A percentile compares a stretch with the other conserved stretches of the same genome.
phyloP scores from a whole-genome alignment of 2,329 filamentous ascomycete species.

The Scytalidium sp. region DNA sequence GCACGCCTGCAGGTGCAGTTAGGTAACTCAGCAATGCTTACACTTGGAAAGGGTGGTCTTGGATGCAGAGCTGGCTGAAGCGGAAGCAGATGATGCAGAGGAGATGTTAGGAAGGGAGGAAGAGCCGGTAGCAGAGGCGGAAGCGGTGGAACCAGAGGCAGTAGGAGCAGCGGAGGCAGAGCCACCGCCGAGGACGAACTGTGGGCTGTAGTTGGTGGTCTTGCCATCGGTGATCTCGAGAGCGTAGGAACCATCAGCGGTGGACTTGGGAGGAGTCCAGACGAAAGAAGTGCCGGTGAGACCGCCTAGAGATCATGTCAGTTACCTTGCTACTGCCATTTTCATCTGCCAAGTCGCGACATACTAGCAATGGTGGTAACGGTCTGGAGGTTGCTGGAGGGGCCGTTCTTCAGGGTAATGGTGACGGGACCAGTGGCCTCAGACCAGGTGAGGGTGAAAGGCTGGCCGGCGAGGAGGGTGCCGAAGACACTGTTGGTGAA shows the following conservation, averaged over 20 bases:
- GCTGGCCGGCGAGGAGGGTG: constrained; percentile 15
- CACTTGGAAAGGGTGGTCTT: neutral
- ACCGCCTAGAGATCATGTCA: constrained; percentile 13
- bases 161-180: constrained; percentile 5
- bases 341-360: neutral
- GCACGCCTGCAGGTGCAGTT: neutral
- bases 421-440: constrained; percentile 22
- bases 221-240: constrained; percentile 20
- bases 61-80: neutral
- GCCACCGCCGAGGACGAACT: constrained; percentile 22
- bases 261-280: constrained; percentile 17
- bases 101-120: constrained; percentile 7
- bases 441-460: constrained; percentile 24
- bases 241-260: constrained; percentile 17
- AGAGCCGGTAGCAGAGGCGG: neutral
- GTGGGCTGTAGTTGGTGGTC: constrained; percentile 20
- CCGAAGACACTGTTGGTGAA: constrained; percentile 24
- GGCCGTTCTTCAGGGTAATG: constrained; percentile 23
- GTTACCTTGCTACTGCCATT: neutral
- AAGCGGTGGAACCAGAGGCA: constrained; percentile 6
- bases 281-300: constrained; percentile 17
- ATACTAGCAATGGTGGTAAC: constrained; percentile 24
- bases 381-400: constrained; percentile 15
- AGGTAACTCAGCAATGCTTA: neutral
- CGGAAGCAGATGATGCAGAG: constrained; percentile 7